Percentiles rank a stretch among this genome's conserved stretches.
Conservation (phyloP, 805 yeast genomes). For the Teunomyces cretensis region DNA sequence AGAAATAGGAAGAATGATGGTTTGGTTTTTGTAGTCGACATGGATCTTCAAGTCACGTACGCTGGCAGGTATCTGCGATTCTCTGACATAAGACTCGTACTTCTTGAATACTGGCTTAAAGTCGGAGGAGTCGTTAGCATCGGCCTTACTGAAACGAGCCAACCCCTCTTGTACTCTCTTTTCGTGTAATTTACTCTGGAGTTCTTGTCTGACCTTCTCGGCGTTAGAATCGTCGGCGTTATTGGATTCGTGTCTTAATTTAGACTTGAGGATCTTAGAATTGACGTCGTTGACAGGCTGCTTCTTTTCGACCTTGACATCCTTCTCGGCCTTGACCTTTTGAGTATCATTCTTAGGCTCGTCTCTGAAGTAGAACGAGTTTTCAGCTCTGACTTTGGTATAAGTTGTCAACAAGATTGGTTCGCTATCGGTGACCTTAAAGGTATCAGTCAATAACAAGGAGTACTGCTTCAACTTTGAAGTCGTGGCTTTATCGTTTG, state of each 20-base stretch:
- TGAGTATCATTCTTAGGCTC: constrained; percentile 38
- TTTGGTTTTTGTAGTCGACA: constrained; percentile 84
- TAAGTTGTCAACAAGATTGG: constrained; percentile 72
- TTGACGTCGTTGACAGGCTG: constrained; percentile 33
- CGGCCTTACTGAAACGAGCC: constrained; percentile 76
- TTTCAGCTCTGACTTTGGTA: constrained; percentile 67
- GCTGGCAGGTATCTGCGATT: constrained; percentile 81
- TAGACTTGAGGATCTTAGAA: constrained; percentile 74
- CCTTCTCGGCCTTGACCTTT: constrained; percentile 41
- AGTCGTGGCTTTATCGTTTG: constrained; percentile 44
- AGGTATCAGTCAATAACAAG: constrained; percentile 76
- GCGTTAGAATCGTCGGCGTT: constrained; percentile 68
- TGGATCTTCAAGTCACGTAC: constrained; percentile 83
- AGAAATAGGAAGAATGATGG: constrained; percentile 84
- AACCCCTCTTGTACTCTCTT: constrained; percentile 85
- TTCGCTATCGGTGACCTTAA: constrained; percentile 61
- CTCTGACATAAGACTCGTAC: constrained; percentile 92
- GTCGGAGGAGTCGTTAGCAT: constrained; percentile 62
- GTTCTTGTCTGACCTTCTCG: constrained; percentile 76
- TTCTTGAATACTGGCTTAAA: constrained; percentile 77
- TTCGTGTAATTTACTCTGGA: constrained; percentile 80
- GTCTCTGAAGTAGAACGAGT: constrained; percentile 80
- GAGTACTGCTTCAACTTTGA: constrained; percentile 62
- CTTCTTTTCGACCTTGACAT: constrained; percentile 29
- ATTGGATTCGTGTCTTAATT: constrained; percentile 73